phyloP scores from a whole-genome alignment of 768 basidiomycete genomes.

The Leccinum obscurum region DNA sequence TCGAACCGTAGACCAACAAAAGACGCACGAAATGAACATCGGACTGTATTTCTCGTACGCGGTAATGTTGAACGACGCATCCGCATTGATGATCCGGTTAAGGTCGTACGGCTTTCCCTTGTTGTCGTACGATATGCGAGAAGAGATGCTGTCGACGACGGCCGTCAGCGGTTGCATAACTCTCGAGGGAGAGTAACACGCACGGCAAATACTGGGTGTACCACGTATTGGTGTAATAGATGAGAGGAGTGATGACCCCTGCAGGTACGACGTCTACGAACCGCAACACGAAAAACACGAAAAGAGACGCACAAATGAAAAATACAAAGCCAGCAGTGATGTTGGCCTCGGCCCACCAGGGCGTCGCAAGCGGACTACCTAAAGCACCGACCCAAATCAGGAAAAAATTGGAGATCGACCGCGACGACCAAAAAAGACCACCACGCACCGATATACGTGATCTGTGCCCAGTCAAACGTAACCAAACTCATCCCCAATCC shows the following conservation, averaged over 20 bases:
- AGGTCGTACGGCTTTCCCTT: conserved; percentile 59
- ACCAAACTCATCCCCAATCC: conserved; percentile 69
- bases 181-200: neutral
- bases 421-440: neutral
- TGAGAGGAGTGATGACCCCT: conserved; percentile 58
- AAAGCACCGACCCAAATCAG: neutral
- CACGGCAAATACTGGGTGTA: conserved; percentile 53
- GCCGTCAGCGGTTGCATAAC: conserved; percentile 1
- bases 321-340: conserved; percentile 60
- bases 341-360: conserved; percentile 84
- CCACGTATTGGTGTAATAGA: conserved; percentile 73
- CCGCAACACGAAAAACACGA: conserved; percentile 43
- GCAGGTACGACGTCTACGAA: conserved; percentile 41
- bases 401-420: neutral
- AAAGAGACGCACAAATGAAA: conserved; percentile 55
- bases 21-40: conserved; percentile 53
- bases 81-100: conserved; percentile 50
- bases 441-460: conserved; percentile 35
- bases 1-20: neutral
- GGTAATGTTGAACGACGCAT: conserved; percentile 53
- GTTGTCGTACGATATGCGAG: conserved; percentile 65
- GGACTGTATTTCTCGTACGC: conserved; percentile 61
- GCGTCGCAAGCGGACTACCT: conserved; percentile 64
- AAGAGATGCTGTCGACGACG: conserved; percentile 49
- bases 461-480: conserved; percentile 83